Evolutionary conservation across 148 eudicot species (phyloP), one percentile per base, ranked within the genome.

Genomic region (Vaccinium myrtillus): DNA sequence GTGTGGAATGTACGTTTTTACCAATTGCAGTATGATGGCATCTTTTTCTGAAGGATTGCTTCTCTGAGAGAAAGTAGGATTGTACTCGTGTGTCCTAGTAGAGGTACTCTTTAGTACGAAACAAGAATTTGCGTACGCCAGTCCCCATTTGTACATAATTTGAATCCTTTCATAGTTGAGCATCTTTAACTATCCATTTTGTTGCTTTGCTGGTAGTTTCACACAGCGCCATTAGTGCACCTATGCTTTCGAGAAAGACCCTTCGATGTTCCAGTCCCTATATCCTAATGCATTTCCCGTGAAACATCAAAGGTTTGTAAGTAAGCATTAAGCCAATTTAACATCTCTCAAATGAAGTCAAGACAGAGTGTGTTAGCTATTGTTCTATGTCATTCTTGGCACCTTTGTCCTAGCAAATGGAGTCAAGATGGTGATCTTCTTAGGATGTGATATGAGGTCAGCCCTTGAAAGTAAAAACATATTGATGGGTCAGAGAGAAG

Each of bases 401-500:
- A 79, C 65, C 48, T 79, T 18, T 70, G 9, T 54, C 43, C 54
- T 46, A 36, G 84, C 86, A n/a, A 96, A 94, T 84, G 99, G 46
- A 43, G 46, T 43, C 0, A 95, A 90, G 94, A 90, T 79, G 93
- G 91, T 5, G 98, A 97, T 81, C 99, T 97, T 32, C 90, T 88
- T 23, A 91, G 78, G 83, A 94, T 97, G 98, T 85, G 98, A 51
- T 87, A 95, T 79, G 98, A 95, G 87, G 96, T 97, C 55, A 90
- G 88, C 88, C 99, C 95, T 78, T 97, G 99, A 98, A 97, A 97
- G 86, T 98, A 97, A 82, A 97, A 97, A 89, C 98, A 97, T 70
- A 97, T 97, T 79, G 96, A 95, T 77, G 98, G 95, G 16, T 59
- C 87, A 21, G 98, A 97, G 89, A 91, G 90, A 78, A 90, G 98